Conservation (phyloP, 2,329 filamentous ascomycete species). For the Aspergillus persii region DNA sequence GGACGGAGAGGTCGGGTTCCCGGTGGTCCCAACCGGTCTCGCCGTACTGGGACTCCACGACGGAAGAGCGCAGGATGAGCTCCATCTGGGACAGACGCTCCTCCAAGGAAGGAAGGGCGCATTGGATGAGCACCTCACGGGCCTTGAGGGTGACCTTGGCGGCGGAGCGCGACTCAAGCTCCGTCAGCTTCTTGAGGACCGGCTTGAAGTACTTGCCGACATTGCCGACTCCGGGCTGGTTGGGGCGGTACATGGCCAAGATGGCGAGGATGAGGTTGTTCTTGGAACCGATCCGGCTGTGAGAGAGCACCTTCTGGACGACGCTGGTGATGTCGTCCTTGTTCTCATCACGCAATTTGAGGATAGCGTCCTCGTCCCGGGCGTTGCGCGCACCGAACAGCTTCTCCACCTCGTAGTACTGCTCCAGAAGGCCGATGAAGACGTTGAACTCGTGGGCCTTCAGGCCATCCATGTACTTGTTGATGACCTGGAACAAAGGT, state of each 20-base stretch:
- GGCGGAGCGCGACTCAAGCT: constrained; percentile 80
- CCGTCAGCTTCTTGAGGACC: constrained; percentile 79
- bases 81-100: constrained; percentile 97
- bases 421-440: constrained; percentile 73
- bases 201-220: constrained; percentile 84
- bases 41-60: constrained; percentile 94
- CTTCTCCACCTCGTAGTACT: constrained; percentile 79
- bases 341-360: constrained; percentile 92
- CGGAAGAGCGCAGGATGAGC: constrained; percentile 92
- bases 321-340: constrained; percentile 87
- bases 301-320: constrained; percentile 85
- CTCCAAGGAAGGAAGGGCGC: constrained; percentile 90
- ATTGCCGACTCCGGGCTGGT: constrained; percentile 85
- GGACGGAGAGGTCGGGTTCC: constrained; percentile 81
- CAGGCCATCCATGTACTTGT: constrained; percentile 78
- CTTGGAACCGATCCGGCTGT: constrained; percentile 89
- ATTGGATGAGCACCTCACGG: constrained; percentile 95
- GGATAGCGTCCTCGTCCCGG: constrained; percentile 89
- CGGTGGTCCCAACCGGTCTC: constrained; percentile 97
- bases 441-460: constrained; percentile 86
- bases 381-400: constrained; percentile 81
- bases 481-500: constrained; percentile 75
- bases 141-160: constrained; percentile 97
- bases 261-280: constrained; percentile 90
- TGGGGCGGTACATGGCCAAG: constrained; percentile 89